Evolutionary conservation across 2,329 filamentous ascomycete species (phyloP).

Genomic region (Xylaria sp.): DNA sequence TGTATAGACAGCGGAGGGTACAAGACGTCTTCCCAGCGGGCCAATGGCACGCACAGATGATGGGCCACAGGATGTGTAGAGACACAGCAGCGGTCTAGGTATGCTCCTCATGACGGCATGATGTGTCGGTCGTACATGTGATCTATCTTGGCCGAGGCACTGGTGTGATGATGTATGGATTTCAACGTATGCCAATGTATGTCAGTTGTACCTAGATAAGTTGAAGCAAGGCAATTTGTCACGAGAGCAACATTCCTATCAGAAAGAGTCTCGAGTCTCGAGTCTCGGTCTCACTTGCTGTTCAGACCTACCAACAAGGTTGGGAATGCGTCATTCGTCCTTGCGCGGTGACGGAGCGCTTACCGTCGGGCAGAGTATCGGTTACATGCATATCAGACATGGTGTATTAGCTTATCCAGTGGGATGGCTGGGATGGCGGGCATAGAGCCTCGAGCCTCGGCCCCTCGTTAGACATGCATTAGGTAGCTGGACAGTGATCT

Average conservation of each 20-base stretch:
- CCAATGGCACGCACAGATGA: conserved; percentile 4
- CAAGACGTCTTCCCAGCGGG: conserved; percentile 18
- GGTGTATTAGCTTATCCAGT: too few species aligned
- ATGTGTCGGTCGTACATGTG: conserved; percentile 23
- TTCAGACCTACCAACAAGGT: neutral
- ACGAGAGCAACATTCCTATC: conserved; percentile 13
- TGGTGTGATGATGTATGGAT: neutral
- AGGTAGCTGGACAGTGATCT: too few species aligned
- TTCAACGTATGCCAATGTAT: neutral
- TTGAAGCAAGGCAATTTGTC: conserved; percentile 5
- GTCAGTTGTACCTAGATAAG: too few species aligned
- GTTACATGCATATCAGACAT: conserved; percentile 9
- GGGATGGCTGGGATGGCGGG: too few species aligned
- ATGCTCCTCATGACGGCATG: conserved; percentile 56
- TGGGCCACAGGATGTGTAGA: conserved; percentile 36
- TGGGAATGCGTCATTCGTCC: conserved; percentile 8
- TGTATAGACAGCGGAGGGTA: conserved; percentile 18
- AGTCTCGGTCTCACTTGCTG: too few species aligned
- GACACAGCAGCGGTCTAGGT: conserved; percentile 48
- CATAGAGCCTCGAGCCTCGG: too few species aligned
- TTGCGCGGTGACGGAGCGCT: conserved; percentile 1
- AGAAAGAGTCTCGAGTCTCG: neutral
- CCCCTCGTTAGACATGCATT: too few species aligned
- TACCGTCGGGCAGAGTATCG: conserved; percentile 7
- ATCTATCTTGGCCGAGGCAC: neutral